Conservation (phyloP, 306 rosid genomes). For the apple (Malus domestica) region ASM211411v1 NC_041803.1:24175501-24176000, state of each 20-base stretch:
- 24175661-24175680: conserved; percentile 66
- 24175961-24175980: conserved; percentile 75
- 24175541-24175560: conserved; percentile 96
- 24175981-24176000: conserved; percentile 83
- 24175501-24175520: conserved; percentile 84
- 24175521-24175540: conserved; percentile 77
- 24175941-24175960: conserved; percentile 81
- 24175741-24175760: not conserved
- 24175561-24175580: conserved; percentile 59
- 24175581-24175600: conserved; percentile 42
- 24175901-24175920: conserved; percentile 93
- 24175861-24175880: conserved; percentile 73
- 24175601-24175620: conserved; percentile 85
- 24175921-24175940: conserved; percentile 91
- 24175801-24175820: conserved; percentile 96
- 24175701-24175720: not conserved
- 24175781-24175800: conserved; percentile 16
- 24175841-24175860: conserved; percentile 80
- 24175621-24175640: conserved; percentile 93
- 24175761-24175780: conserved; percentile 10
- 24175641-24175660: conserved; percentile 90
- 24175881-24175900: conserved; percentile 96
- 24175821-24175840: conserved; percentile 84
- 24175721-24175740: not conserved
- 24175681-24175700: not conserved